Conservation (phyloP, 2,329 filamentous ascomycete genomes). For the Blumeria hordei region DNA sequence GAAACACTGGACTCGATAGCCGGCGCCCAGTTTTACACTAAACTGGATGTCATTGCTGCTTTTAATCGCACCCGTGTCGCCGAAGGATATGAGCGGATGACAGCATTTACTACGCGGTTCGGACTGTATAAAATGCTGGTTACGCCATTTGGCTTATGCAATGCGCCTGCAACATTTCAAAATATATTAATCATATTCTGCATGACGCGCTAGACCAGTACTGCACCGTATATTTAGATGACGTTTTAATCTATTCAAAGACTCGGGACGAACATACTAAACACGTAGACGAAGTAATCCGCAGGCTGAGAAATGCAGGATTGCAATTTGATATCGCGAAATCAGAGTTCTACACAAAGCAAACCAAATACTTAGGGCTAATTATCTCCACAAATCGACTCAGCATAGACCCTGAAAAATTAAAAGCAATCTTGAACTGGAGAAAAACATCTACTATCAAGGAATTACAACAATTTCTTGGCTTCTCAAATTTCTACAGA, state of each 20-base stretch:
- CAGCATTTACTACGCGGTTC: neutral
- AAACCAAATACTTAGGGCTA: constrained; percentile 2
- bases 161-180: neutral
- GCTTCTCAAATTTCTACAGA: neutral
- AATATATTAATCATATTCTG: neutral
- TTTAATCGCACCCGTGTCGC: neutral
- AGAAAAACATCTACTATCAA: neutral
- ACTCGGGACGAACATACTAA: neutral
- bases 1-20: neutral
- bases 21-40: neutral
- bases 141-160: neutral
- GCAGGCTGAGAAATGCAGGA: neutral
- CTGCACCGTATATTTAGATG: neutral
- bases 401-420: neutral
- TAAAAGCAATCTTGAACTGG: neutral
- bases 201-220: neutral
- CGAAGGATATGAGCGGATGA: neutral
- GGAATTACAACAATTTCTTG: neutral
- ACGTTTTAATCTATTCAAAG: neutral
- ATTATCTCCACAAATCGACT: neutral
- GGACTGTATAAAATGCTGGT: neutral
- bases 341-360: neutral
- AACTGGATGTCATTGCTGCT: neutral
- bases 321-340: constrained; percentile 1
- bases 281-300: neutral